phyloP scores from a whole-genome alignment of 441 rosid genomes.

The Biscutella auriculata region DNA sequence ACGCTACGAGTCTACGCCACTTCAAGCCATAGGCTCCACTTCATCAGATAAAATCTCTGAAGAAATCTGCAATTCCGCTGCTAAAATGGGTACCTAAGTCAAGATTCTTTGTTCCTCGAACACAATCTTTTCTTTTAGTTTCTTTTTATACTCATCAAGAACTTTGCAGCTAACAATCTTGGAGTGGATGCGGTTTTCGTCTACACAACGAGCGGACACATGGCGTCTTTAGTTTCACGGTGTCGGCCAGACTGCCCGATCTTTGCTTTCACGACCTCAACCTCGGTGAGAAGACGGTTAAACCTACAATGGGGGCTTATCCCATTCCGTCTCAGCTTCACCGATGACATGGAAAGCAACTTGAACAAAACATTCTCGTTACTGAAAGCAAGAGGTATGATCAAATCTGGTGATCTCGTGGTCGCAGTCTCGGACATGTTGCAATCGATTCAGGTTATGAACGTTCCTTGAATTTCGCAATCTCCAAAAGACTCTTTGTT shows the following conservation, averaged over 20 bases:
- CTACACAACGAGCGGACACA: constrained; percentile 80
- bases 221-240: constrained; percentile 86
- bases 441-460: constrained; percentile 94
- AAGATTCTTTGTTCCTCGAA: too few species aligned
- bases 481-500: neutral
- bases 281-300: constrained; percentile 73
- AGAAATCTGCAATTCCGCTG: constrained; percentile 92
- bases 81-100: constrained; percentile 70
- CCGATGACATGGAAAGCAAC: constrained; percentile 90
- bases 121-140: neutral
- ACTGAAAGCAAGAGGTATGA: constrained; percentile 92
- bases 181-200: constrained; percentile 89
- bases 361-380: constrained; percentile 81
- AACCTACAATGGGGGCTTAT: constrained; percentile 96
- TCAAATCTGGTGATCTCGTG: constrained; percentile 92
- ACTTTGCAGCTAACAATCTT: constrained; percentile 78
- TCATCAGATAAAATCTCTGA: constrained; percentile 69
- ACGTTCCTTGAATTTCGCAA: constrained; percentile 39
- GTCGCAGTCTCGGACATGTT: constrained; percentile 89
- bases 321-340: constrained; percentile 84
- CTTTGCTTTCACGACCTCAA: constrained; percentile 72
- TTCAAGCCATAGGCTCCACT: constrained; percentile 54
- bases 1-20: constrained; percentile 60
- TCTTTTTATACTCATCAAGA: neutral
- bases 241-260: constrained; percentile 97